Percentiles rank a stretch among this genome's conserved stretches.
Evolutionary conservation across 1,139 yeast species (phyloP).

Genomic region (Zygosaccharomyces sapae): DNA sequence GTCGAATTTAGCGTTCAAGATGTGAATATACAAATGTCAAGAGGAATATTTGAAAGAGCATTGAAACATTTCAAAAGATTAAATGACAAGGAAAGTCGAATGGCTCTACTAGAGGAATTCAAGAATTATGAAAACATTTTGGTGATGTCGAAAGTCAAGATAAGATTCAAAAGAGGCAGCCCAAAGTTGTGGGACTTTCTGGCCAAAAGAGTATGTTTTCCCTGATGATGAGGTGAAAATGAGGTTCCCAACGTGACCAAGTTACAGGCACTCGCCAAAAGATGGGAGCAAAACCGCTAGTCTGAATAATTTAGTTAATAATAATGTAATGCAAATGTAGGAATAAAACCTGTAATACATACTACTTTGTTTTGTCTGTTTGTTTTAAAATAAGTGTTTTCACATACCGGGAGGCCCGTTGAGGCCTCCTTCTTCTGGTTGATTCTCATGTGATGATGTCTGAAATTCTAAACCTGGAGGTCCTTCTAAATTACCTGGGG

Average conservation of each 20-base stretch:
- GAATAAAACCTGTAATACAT: constrained; percentile 9
- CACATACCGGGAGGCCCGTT: constrained; percentile 33
- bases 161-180: constrained; percentile 48
- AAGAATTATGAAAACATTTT: constrained; percentile 59
- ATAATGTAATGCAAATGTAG: constrained; percentile 1
- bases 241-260: constrained; percentile 42
- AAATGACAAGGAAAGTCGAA: constrained; percentile 45
- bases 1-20: constrained; percentile 49
- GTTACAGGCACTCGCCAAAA: constrained; percentile 60
- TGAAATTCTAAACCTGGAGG: constrained; percentile 22
- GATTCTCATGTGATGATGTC: constrained; percentile 4
- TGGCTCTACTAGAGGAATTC: constrained; percentile 59
- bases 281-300: constrained; percentile 42
- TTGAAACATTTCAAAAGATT: constrained; percentile 42
- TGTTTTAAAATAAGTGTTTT: no score
- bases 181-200: constrained; percentile 53
- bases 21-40: constrained; percentile 48
- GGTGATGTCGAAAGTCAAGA: constrained; percentile 47
- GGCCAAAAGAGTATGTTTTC: constrained; percentile 59
- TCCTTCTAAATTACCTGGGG: constrained; percentile 13
- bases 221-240: constrained; percentile 49
- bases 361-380: no score
- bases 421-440: constrained; percentile 4
- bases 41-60: constrained; percentile 57
- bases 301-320: background rate